phyloP scores from a whole-genome alignment of 164 flowering plant genomes.

The Nymphaea colorata region DNA sequence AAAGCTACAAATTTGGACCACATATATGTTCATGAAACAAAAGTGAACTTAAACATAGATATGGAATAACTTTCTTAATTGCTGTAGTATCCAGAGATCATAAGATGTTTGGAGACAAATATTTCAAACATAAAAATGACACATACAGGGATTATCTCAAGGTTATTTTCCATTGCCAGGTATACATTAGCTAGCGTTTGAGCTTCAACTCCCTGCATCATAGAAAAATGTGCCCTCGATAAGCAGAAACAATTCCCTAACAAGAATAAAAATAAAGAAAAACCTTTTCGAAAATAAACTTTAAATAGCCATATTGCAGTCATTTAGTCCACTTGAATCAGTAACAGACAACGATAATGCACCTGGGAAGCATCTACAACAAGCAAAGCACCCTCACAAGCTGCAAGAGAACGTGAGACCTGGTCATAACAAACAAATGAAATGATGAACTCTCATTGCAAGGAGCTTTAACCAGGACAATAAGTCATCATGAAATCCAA shows the following conservation, averaged over 20 bases:
- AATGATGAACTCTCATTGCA: neutral
- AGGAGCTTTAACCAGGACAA: neutral
- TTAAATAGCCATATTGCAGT: neutral
- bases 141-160: slow-evolving; percentile 88
- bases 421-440: slow-evolving; percentile 10
- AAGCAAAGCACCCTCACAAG: slow-evolving; percentile 98
- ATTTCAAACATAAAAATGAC: too few relatives aligned
- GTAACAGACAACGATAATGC: slow-evolving; percentile 2
- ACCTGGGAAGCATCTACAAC: slow-evolving; percentile 99
- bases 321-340: neutral
- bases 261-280: neutral
- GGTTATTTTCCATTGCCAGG: slow-evolving; percentile 85
- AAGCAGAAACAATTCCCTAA: neutral
- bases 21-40: too few relatives aligned
- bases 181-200: slow-evolving; percentile 94
- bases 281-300: neutral
- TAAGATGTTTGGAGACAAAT: too few relatives aligned
- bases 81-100: too few relatives aligned
- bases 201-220: slow-evolving; percentile 91
- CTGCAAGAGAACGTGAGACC: slow-evolving; percentile 99
- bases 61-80: too few relatives aligned
- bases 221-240: neutral
- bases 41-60: too few relatives aligned
- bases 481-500: too few relatives aligned
- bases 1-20: too few relatives aligned